Base-by-base conservation (phyloP, 495 filamentous ascomycete genomes). In the Hypoxylon subgilvum region DNA sequence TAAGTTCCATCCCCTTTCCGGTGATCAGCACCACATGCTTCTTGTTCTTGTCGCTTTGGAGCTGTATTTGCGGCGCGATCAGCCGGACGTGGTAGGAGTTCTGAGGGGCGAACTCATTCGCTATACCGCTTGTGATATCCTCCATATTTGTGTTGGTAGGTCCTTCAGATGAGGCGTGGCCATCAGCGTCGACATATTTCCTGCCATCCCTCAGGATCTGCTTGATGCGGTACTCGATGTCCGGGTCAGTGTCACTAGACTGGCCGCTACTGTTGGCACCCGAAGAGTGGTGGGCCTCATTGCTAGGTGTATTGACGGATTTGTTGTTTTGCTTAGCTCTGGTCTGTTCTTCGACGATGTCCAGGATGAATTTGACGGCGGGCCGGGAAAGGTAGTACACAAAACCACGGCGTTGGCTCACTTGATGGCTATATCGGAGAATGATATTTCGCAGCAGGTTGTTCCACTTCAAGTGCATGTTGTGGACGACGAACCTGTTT, bases 401-500 rank as follows among this genome's bases (percentile, higher is more conserved):
- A 74, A 97, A 98, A 18, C 94, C 94, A 47, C 94, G 87, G 31
- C 94, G 81, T 73, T 98, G 94, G 70, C 92, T 93, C 54, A 96
- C 92, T 75, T 97, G 95, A 63, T 98, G 95, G 50, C 94, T 94
- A 68, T 98, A 98, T 19, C 95, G 89, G 5, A 98, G 80, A 23
- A 98, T 95, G 65, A 96, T 96, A 67, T 98, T 96, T 31, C 94
- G 84, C 16, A 97, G 77, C 2, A 92, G 85, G 67, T 98, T 97
- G 73, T 95, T 97, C 94, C 94, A 98, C 71, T 98, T 98, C 23
- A 97, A 76, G 65, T 98, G 94, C 64, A 91, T 84, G 67, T 97
- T 98, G 77, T 98, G 94, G 18, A 97, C 87, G 61, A 97, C 91
- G 75, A 98, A 98, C 14, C 95, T 88, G 66, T 98, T 98, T 72